Evolutionary conservation across 2,329 filamentous ascomycete species (phyloP), one percentile per base, ranked within the genome.

Genomic region (Teratosphaeria epicoccoides): DNA sequence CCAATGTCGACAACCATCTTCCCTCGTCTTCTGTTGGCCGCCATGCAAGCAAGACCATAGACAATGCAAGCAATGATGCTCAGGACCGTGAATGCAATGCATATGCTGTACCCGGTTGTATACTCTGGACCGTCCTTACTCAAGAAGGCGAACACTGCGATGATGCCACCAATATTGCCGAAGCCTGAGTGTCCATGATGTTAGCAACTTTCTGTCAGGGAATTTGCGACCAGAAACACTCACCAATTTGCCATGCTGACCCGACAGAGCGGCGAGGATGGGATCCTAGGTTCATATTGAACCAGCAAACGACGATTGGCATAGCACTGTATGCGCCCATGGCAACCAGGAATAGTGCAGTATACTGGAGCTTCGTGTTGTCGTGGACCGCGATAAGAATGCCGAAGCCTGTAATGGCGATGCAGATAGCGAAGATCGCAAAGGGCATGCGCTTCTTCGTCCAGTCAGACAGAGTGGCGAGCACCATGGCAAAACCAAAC

Each of bases 291-390:
- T 79, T 78, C 74, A 77, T 76, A 49, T 75, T 76, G 66, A 76
- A 76, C 74, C 75, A 78, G 56, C 76, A 78, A 4, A 74, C 70
- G 28, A 67, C 61, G 44, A 95, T 83, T 0, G 91, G 89, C 85
- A 95, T 90, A n/a, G 89, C 87, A 1, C 82, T 83, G 70, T 94
- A 96, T 2, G 59, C 58, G 37, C 63, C 63, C 71, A 83, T 83
- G 1, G 87, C 84, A 47, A 94, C 81, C 26, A 96, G 73, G 73
- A 94, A 95, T 0, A 96, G 76, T 0, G 85, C 87, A 0, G 75
- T 85, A 62, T 95, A 96, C 66, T 93, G 79, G 6, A 87, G 70
- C 11, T 76, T 56, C 0, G 71, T 73, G 65, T 88, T 79, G 63
- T 85, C 70, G 66, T 91, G 85, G 4, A 91, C 79, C 10, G 74